Evolutionary conservation across 2,329 filamentous ascomycete genomes (phyloP).

Genomic region (Tolypocladium endophyticum): DNA sequence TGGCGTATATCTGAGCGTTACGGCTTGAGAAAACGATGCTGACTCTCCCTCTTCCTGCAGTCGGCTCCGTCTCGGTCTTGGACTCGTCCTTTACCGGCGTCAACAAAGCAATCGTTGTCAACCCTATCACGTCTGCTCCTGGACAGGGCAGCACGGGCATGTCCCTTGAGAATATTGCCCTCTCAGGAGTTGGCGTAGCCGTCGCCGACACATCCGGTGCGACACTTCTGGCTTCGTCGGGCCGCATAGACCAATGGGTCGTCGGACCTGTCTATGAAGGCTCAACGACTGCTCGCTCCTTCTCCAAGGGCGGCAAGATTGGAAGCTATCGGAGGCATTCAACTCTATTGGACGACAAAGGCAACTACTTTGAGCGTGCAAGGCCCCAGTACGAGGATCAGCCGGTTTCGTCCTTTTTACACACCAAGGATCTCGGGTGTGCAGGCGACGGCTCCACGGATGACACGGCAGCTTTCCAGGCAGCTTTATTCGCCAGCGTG

Average conservation of each 20-base stretch:
- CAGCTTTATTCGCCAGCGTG: conserved; percentile 24
- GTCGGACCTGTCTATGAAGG: background rate
- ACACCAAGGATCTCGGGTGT: conserved; percentile 17
- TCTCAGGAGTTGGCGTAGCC: background rate
- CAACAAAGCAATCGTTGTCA: no score
- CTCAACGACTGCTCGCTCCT: no score
- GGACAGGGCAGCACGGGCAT: background rate
- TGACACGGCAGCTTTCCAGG: conserved; percentile 40
- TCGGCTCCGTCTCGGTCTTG: background rate
- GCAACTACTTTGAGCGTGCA: conserved; percentile 32
- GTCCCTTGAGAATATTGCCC: background rate
- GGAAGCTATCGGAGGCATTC: no score
- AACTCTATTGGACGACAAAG: background rate
- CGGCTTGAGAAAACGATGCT: no score
- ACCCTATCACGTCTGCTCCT: no score
- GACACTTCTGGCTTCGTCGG: background rate
- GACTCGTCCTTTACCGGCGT: background rate
- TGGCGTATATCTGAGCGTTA: no score
- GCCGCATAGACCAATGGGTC: background rate
- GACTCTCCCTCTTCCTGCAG: background rate
- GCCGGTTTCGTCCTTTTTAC: conserved; percentile 5
- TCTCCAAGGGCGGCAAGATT: no score
- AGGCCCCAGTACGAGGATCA: conserved; percentile 41
- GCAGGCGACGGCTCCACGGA: conserved; percentile 42
- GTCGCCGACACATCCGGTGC: background rate